Conservation (phyloP, 345 rosid species). For the Mangifera indica region DNA sequence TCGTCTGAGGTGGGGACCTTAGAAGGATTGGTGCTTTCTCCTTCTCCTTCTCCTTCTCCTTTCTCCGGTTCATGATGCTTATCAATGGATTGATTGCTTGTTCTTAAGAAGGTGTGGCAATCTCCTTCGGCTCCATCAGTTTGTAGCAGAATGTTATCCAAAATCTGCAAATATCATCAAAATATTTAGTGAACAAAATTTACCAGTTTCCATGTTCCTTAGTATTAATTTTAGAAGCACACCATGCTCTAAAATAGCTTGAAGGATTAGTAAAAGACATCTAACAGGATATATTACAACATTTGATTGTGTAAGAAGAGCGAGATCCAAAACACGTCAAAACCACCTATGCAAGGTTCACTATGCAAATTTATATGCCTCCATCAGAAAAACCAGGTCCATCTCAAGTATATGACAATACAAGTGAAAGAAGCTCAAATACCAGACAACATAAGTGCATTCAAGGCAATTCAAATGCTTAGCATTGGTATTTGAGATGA, state of each 20-base stretch:
- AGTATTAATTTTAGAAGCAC: neutral
- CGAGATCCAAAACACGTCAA: neutral
- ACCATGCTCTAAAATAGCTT: neutral
- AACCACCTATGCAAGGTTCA: neutral
- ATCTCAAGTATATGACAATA: neutral
- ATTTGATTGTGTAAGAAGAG: neutral
- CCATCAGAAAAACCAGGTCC: too few relatives aligned
- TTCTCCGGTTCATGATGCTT: slow-evolving; percentile 39
- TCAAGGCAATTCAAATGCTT: neutral
- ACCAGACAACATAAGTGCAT: neutral
- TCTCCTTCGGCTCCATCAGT: slow-evolving; percentile 57
- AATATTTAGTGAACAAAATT: neutral
- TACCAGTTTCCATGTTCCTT: neutral
- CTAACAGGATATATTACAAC: neutral
- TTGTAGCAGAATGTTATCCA: slow-evolving; percentile 52
- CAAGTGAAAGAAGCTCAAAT: neutral
- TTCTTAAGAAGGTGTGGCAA: slow-evolving; percentile 30
- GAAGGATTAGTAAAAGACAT: neutral
- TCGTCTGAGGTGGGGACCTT: slow-evolving; percentile 34
- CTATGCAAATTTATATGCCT: neutral
- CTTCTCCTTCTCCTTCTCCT: slow-evolving; percentile 56
- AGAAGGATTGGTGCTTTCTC: slow-evolving; percentile 47
- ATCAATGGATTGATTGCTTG: slow-evolving; percentile 35
- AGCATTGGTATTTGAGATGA: neutral
- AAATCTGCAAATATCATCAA: slow-evolving; percentile 40